Evolutionary conservation across 163 green algal genomes (phyloP).

Genomic region (Chloromonas sp.): DNA sequence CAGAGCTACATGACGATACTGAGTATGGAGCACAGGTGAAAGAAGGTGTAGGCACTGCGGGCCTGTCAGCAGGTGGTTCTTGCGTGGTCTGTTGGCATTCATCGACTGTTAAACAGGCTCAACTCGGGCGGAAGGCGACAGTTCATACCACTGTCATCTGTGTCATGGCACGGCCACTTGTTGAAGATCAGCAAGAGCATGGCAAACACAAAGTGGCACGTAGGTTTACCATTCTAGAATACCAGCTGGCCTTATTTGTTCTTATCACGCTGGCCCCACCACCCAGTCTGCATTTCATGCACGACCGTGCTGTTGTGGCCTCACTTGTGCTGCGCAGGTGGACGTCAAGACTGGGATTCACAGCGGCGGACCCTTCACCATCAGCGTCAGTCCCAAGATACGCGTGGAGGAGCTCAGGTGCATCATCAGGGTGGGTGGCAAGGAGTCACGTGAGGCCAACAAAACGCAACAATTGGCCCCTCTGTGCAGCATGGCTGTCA

Average conservation of each 20-base stretch:
- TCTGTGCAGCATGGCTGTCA: too few relatives aligned
- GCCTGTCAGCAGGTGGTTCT: too few relatives aligned
- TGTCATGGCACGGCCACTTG: too few relatives aligned
- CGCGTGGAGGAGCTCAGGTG: slow-evolving; percentile 71
- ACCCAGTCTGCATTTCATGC: not conserved
- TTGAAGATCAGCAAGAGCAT: not conserved
- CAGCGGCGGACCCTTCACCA: slow-evolving; percentile 71
- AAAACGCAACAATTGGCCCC: too few relatives aligned
- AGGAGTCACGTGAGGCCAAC: not conserved
- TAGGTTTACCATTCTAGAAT: not conserved
- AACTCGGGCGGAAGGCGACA: too few relatives aligned
- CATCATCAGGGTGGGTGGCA: slow-evolving; percentile 59
- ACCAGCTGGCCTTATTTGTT: not conserved
- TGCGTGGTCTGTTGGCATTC: too few relatives aligned
- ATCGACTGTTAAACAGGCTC: too few relatives aligned
- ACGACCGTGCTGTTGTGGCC: not conserved
- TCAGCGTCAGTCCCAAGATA: slow-evolving; percentile 67
- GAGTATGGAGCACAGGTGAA: slow-evolving; percentile 69
- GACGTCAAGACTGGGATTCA: slow-evolving; percentile 50
- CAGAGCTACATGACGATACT: slow-evolving; percentile 10
- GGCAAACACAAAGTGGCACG: not conserved
- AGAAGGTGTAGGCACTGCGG: not conserved
- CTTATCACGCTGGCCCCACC: not conserved
- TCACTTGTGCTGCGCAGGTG: slow-evolving; percentile 8
- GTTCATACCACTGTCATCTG: too few relatives aligned